A percentile compares a stretch with the other conserved stretches of the same genome.
These are phyloP conservation scores for Alternaria arborescens DNA, from an alignment of 2,329 filamentous ascomycete species.

Conservation along the genomic window DNA sequence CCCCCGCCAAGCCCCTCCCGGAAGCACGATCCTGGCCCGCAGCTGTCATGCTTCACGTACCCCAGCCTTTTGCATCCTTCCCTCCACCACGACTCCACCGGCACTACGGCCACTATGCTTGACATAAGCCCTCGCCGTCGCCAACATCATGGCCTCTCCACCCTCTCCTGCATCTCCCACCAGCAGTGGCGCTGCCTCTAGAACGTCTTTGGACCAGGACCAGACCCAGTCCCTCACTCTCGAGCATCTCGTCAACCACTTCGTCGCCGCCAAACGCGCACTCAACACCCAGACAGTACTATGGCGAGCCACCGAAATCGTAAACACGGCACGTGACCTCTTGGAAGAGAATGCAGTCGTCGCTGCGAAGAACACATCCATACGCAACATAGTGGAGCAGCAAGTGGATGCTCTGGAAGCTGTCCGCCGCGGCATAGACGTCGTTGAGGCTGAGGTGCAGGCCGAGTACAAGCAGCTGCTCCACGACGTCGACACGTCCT, in stretches of 20 bases:
- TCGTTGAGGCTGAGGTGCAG: slow-evolving; percentile 53
- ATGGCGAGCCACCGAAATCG: slow-evolving; percentile 85
- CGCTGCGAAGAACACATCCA: slow-evolving; percentile 59
- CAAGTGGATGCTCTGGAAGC: slow-evolving; percentile 56
- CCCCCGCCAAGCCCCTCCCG: not conserved
- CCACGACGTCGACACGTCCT: slow-evolving; percentile 71
- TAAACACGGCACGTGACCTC: slow-evolving; percentile 75
- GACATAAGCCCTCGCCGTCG: not conserved
- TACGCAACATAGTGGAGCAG: slow-evolving; percentile 54
- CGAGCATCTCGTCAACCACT: slow-evolving; percentile 82
- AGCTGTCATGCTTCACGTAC: slow-evolving; percentile 3
- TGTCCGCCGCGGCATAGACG: slow-evolving; percentile 54
- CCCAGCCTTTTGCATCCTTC: not conserved
- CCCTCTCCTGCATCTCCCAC: slow-evolving; percentile 53
- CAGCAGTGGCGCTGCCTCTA: slow-evolving; percentile 49
- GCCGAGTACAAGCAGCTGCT: slow-evolving; percentile 64
- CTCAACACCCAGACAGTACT: slow-evolving; percentile 84
- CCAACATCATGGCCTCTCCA: slow-evolving; percentile 47
- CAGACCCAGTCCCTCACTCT: slow-evolving; percentile 59
- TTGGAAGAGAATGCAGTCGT: slow-evolving; percentile 82
- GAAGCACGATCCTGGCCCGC: not conserved
- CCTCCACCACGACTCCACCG: not conserved
- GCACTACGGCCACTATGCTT: not conserved
- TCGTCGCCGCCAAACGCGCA: slow-evolving; percentile 86
- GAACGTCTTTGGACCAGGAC: slow-evolving; percentile 31